Conservation (phyloP, 2,329 filamentous ascomycete genomes). For the Atkinsonella texensis region DNA sequence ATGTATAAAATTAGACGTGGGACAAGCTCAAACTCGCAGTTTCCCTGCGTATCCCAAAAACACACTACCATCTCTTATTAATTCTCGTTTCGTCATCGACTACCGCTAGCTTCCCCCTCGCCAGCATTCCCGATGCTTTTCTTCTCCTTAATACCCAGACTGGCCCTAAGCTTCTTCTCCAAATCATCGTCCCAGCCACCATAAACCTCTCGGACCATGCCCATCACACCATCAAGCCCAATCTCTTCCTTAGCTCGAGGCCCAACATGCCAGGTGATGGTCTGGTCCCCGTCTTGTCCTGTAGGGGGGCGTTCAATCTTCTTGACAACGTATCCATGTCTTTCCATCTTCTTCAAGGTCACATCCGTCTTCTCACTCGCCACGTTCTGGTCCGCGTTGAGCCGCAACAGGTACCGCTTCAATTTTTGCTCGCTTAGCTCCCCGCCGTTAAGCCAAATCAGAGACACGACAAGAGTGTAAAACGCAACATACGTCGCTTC, state of each 20-base stretch:
- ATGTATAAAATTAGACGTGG: background rate
- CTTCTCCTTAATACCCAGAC: conserved; percentile 39
- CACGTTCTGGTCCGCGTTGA: conserved; percentile 65
- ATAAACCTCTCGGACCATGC: conserved; percentile 53
- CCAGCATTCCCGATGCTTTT: conserved; percentile 14
- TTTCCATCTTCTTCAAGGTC: conserved; percentile 61
- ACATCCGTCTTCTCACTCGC: conserved; percentile 65
- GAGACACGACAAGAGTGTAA: conserved; percentile 65
- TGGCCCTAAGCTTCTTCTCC: conserved; percentile 47
- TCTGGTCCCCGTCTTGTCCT: conserved; percentile 55
- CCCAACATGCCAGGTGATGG: conserved; percentile 72
- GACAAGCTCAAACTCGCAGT: background rate
- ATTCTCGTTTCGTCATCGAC: background rate
- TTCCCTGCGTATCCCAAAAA: background rate
- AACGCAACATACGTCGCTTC: conserved; percentile 76
- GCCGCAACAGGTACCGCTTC: conserved; percentile 57
- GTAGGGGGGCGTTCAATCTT: conserved; percentile 48
- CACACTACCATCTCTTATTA: background rate
- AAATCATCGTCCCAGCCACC: conserved; percentile 41
- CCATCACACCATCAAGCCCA: conserved; percentile 61
- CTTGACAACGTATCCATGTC: conserved; percentile 73
- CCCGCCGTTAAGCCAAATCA: conserved; percentile 66
- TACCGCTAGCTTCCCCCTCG: conserved; percentile 6
- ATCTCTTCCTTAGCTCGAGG: conserved; percentile 79
- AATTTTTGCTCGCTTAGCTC: conserved; percentile 68